A percentile compares a stretch with the other conserved stretches of the same genome.
Evolutionary conservation across 768 basidiomycete genomes (phyloP).

Genomic region (Mycena polygramma): DNA sequence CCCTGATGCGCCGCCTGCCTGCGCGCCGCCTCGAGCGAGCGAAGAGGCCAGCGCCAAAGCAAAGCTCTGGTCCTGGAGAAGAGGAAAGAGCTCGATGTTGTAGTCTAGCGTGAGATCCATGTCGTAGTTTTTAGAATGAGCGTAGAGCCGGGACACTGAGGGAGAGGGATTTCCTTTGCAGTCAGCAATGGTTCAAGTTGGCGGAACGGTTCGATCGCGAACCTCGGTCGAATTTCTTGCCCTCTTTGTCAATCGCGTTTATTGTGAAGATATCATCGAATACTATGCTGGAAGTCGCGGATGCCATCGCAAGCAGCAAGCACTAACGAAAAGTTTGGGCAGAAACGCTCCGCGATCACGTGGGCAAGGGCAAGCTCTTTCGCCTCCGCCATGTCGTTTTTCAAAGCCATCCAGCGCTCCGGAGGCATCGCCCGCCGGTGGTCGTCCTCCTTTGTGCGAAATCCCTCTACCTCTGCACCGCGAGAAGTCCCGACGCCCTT

Average conservation of each 20-base stretch:
- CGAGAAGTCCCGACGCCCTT: constrained; percentile 66
- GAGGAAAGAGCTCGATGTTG: constrained; percentile 91
- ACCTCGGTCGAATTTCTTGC: constrained; percentile 99
- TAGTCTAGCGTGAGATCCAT: constrained; percentile 96
- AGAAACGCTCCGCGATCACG: constrained; percentile 25
- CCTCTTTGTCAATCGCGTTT: constrained; percentile 87
- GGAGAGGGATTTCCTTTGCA: constrained; percentile 7
- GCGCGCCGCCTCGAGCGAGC: constrained; percentile 68
- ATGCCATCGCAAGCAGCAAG: constrained; percentile 58
- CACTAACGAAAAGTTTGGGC: not conserved
- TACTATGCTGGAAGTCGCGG: constrained; percentile 78
- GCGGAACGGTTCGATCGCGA: constrained; percentile 40
- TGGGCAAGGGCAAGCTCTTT: not conserved
- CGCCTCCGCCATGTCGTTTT: not conserved
- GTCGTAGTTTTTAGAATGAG: constrained; percentile 89
- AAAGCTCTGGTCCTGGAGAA: constrained; percentile 77
- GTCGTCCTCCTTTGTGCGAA: constrained; percentile 51
- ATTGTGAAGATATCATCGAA: constrained; percentile 96
- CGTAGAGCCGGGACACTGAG: constrained; percentile 91
- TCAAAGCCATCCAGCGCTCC: constrained; percentile 6
- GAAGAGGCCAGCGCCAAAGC: constrained; percentile 90
- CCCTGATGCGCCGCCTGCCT: constrained; percentile 55
- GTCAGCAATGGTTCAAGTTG: constrained; percentile 16
- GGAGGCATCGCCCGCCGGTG: constrained; percentile 31
- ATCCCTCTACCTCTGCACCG: constrained; percentile 56